Evolutionary conservation across 2,329 filamentous ascomycete genomes (phyloP).

Genomic region (Zalaria obscura): DNA sequence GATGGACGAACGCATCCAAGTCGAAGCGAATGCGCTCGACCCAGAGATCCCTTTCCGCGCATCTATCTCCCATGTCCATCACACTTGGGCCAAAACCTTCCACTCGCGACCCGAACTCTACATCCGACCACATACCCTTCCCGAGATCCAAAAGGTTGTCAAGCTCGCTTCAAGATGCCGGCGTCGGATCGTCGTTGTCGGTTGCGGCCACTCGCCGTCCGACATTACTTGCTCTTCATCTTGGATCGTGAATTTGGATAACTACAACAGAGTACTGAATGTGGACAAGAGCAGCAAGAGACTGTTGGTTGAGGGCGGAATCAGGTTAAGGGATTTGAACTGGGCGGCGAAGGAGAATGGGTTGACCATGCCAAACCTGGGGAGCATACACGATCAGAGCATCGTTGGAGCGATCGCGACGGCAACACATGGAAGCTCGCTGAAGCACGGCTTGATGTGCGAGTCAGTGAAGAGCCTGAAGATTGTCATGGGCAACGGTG

Average conservation of each 20-base stretch:
- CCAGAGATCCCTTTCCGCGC: conserved; percentile 64
- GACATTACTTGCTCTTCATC: conserved; percentile 84
- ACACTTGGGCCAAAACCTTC: conserved; percentile 92
- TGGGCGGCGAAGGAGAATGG: conserved; percentile 59
- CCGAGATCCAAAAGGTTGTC: conserved; percentile 73
- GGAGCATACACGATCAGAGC: conserved; percentile 89
- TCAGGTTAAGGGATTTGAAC: conserved; percentile 63
- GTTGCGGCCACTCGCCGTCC: conserved; percentile 83
- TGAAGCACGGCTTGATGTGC: conserved; percentile 71
- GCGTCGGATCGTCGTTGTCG: conserved; percentile 71
- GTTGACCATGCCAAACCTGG: conserved; percentile 78
- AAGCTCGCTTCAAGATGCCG: conserved; percentile 68
- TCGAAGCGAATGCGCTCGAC: conserved; percentile 45
- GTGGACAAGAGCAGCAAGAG: conserved; percentile 52
- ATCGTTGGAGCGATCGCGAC: conserved; percentile 87
- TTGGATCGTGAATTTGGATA: conserved; percentile 90
- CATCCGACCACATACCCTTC: conserved; percentile 64
- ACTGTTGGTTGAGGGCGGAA: conserved; percentile 75
- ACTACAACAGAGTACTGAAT: conserved; percentile 57
- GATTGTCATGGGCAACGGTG: conserved; percentile 71
- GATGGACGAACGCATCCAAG: conserved; percentile 21
- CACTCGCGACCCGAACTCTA: conserved; percentile 81
- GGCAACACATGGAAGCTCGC: conserved; percentile 80
- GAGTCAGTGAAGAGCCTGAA: conserved; percentile 61
- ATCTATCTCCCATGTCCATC: conserved; percentile 57